Percentiles rank a stretch among this genome's conserved stretches.
Evolutionary conservation across 2,329 filamentous ascomycete genomes (phyloP).

Genomic region (Aspergillus novofumigatus): DNA sequence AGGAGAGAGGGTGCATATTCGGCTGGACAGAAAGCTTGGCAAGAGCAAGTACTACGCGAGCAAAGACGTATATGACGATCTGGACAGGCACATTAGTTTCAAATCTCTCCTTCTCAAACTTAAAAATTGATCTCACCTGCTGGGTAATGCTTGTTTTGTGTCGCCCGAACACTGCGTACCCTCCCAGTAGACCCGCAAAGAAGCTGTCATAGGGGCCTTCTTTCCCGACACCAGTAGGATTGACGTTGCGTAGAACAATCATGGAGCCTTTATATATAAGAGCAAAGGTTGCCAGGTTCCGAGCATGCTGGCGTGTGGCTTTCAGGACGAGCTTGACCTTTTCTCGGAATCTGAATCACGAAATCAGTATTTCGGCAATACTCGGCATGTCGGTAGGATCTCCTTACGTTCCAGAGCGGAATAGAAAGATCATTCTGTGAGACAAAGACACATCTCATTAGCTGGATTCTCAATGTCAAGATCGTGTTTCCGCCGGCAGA

Average conservation of each 20-base stretch:
- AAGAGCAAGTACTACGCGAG: slow-evolving; percentile 77
- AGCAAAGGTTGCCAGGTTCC: slow-evolving; percentile 87
- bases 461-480: slow-evolving; percentile 1
- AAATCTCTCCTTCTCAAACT: neutral
- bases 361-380: slow-evolving; percentile 7
- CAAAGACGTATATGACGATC: slow-evolving; percentile 97
- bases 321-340: slow-evolving; percentile 74
- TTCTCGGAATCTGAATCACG: slow-evolving; percentile 56
- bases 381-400: slow-evolving; percentile 16
- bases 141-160: slow-evolving; percentile 77
- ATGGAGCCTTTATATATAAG: slow-evolving; percentile 83
- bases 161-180: slow-evolving; percentile 89
- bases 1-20: slow-evolving; percentile 39
- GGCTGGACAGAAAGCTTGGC: slow-evolving; percentile 77
- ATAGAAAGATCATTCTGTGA: slow-evolving; percentile 86
- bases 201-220: slow-evolving; percentile 77
- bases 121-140: slow-evolving; percentile 44
- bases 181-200: slow-evolving; percentile 79
- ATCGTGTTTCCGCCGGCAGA: neutral
- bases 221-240: slow-evolving; percentile 44
- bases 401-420: slow-evolving; percentile 78
- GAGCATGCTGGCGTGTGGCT: slow-evolving; percentile 85
- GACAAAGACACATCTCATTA: slow-evolving; percentile 13
- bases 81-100: slow-evolving; percentile 36
- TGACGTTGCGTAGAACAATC: slow-evolving; percentile 64